Evolutionary conservation across 352 stramenopile species (phyloP).

Genomic region (Pythium phragmiticola): DNA sequence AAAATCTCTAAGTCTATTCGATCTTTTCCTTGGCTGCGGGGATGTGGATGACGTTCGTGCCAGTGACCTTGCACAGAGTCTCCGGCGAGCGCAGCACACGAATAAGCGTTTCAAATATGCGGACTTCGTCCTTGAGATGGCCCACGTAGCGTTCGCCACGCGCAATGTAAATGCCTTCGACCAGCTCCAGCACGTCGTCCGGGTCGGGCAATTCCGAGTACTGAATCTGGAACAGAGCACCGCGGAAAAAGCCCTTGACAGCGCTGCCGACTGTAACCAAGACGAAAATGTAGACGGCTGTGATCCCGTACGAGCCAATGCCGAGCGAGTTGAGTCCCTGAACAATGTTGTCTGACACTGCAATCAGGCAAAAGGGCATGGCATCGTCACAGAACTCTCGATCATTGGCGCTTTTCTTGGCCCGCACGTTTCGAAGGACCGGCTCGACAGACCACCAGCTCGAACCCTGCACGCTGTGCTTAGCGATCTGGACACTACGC

Average conservation of each 20-base stretch:
- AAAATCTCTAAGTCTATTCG: slow-evolving; percentile 38
- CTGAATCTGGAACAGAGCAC: slow-evolving; percentile 76
- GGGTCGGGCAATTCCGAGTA: slow-evolving; percentile 82
- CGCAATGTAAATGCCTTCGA: slow-evolving; percentile 89
- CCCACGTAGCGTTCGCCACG: slow-evolving; percentile 80
- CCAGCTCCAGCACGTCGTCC: slow-evolving; percentile 80
- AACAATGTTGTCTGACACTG: slow-evolving; percentile 86
- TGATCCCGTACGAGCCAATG: slow-evolving; percentile 84
- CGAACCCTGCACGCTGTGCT: slow-evolving; percentile 48
- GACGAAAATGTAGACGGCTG: slow-evolving; percentile 86
- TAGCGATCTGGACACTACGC: slow-evolving; percentile 55
- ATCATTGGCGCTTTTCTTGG: slow-evolving; percentile 22
- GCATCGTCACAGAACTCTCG: slow-evolving; percentile 44
- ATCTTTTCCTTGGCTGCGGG: slow-evolving; percentile 82
- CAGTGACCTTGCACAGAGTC: slow-evolving; percentile 83
- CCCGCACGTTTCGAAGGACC: slow-evolving; percentile 21
- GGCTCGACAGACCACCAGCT: slow-evolving; percentile 75
- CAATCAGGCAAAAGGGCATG: slow-evolving; percentile 76
- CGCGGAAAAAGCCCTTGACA: slow-evolving; percentile 83
- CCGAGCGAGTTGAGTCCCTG: slow-evolving; percentile 74
- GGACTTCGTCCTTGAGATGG: slow-evolving; percentile 86
- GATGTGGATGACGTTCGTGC: slow-evolving; percentile 86
- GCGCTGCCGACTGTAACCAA: slow-evolving; percentile 84
- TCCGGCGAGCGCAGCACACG: slow-evolving; percentile 82
- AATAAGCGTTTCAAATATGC: slow-evolving; percentile 87